These are phyloP conservation scores for Escallonia herrerae DNA, from an alignment of 129 eudicot genomes.

Conservation along the genomic window DNA sequence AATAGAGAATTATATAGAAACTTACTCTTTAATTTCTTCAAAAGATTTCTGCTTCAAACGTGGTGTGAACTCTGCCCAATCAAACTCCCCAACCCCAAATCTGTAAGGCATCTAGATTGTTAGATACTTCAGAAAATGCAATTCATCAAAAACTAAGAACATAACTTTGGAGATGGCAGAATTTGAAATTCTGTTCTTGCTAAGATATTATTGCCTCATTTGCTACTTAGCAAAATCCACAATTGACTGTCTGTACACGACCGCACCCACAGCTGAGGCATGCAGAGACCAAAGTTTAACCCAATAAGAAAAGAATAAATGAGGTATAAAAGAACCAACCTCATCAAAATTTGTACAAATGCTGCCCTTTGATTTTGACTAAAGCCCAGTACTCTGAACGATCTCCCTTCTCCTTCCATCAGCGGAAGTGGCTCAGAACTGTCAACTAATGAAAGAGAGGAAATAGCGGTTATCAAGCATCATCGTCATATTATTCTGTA, in stretches of 20 bases:
- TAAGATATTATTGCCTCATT: neutral
- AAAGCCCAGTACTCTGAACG: conserved; percentile 85
- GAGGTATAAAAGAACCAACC: conserved; percentile 31
- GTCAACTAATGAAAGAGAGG: conserved; percentile 32
- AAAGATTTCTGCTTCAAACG: conserved; percentile 83
- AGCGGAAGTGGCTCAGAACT: conserved; percentile 62
- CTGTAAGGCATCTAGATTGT: conserved; percentile 24
- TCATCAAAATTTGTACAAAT: conserved; percentile 92
- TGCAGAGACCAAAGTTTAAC: no score
- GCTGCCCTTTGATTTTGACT: conserved; percentile 85
- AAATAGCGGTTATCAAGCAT: conserved; percentile 14
- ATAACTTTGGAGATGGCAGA: neutral
- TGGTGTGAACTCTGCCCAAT: conserved; percentile 87
- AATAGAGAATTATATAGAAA: neutral
- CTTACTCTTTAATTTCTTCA: conserved; percentile 76
- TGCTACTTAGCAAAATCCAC: no score
- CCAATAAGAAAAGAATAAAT: neutral
- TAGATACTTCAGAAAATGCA: conserved; percentile 5
- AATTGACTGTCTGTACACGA: no score
- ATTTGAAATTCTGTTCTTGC: neutral
- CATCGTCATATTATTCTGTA: neutral
- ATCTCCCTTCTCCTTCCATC: conserved; percentile 97
- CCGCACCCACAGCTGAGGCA: no score
- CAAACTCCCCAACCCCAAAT: conserved; percentile 83
- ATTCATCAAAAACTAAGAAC: neutral